These are phyloP conservation scores for Cystobasidiopsis lactophilus DNA, from an alignment of 768 basidiomycete genomes.

Conservation along the genomic window DNA sequence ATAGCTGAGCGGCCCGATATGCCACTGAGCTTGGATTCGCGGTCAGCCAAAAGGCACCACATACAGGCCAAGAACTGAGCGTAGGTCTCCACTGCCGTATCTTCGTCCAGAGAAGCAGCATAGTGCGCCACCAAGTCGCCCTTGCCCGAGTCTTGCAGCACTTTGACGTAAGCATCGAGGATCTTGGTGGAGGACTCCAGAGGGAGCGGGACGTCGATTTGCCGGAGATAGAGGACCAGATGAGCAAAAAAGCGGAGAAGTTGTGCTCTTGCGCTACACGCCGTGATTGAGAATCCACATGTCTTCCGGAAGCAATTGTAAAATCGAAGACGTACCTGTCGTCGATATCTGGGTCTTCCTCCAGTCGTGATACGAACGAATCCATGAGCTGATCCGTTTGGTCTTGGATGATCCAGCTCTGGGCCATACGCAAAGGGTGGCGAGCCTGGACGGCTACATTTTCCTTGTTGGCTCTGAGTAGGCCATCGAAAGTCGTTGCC, in stretches of 20 bases:
- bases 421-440: constrained; percentile 61
- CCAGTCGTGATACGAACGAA: constrained; percentile 27
- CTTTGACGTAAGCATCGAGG: constrained; percentile 65
- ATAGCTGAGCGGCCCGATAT: constrained; percentile 19
- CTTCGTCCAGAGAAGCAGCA: constrained; percentile 68
- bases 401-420: constrained; percentile 53
- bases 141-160: constrained; percentile 39
- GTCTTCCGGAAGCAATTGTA: not conserved
- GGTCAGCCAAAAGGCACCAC: no score
- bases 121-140: constrained; percentile 72
- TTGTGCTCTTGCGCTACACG: constrained; percentile 13
- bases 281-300: not conserved
- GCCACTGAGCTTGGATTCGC: not conserved
- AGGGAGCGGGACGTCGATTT: constrained; percentile 42
- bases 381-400: constrained; percentile 42
- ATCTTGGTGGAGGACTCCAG: constrained; percentile 55
- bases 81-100: constrained; percentile 69
- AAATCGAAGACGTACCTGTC: constrained; percentile 21
- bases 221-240: constrained; percentile 63
- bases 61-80: constrained; percentile 53
- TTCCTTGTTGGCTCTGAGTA: not conserved
- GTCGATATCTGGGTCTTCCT: constrained; percentile 19
- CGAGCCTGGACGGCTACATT: constrained; percentile 34
- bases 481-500: constrained; percentile 1
- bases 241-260: constrained; percentile 65